A percentile compares a stretch with the other conserved stretches of the same genome.
Conservation (phyloP, 2,329 filamentous ascomycete genomes). For the Alternaria viburni region DNA sequence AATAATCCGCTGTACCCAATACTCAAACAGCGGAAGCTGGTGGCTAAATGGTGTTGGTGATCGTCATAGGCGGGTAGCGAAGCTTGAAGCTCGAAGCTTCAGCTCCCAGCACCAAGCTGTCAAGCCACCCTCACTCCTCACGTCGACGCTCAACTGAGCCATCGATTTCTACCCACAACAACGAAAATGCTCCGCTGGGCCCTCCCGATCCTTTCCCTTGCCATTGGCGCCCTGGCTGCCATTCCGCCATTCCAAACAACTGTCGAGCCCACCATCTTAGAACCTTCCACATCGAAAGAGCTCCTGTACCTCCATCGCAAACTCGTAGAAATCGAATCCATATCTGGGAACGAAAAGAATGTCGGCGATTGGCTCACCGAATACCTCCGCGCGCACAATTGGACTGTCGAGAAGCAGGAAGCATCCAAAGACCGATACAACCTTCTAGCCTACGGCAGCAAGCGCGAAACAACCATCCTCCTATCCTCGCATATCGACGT, state of each 20-base stretch:
- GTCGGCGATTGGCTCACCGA: constrained; percentile 72
- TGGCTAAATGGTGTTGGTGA: too few relatives aligned
- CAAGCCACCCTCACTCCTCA: too few relatives aligned
- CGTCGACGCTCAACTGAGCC: too few relatives aligned
- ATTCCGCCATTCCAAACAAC: constrained; percentile 1
- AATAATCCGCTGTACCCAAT: too few relatives aligned
- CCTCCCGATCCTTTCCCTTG: too few relatives aligned
- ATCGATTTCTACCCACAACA: too few relatives aligned
- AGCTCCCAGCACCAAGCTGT: too few relatives aligned
- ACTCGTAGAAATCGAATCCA: constrained; percentile 76
- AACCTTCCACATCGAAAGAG: constrained; percentile 39
- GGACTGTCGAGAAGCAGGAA: constrained; percentile 67
- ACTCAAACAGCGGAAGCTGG: too few relatives aligned
- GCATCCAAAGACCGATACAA: constrained; percentile 68
- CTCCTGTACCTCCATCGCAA: constrained; percentile 76
- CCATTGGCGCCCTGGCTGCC: constrained; percentile 5
- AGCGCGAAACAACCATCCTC: constrained; percentile 65
- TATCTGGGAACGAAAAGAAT: constrained; percentile 70
- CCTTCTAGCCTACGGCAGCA: constrained; percentile 69
- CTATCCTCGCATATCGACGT: constrained; percentile 84
- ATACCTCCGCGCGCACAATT: constrained; percentile 67
- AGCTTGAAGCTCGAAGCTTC: too few relatives aligned
- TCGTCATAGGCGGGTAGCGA: too few relatives aligned
- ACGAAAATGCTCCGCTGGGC: too few relatives aligned
- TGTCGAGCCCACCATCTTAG: constrained; percentile 22